These are phyloP conservation scores for Ligustrum vulgare DNA, from an alignment of 257 asterid species.

Conservation along the genomic window DNA sequence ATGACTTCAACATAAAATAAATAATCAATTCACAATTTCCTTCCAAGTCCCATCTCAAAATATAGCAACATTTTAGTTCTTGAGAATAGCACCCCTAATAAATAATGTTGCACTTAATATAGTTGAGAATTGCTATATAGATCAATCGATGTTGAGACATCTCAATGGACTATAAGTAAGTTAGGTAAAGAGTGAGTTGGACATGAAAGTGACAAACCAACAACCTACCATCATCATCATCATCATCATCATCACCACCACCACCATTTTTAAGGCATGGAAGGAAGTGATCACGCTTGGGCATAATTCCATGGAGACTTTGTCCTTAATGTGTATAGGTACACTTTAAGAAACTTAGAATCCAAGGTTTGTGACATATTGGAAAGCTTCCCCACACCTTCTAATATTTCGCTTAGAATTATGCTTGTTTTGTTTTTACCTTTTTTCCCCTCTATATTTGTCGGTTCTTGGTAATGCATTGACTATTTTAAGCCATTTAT, in stretches of 20 bases:
- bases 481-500: no score
- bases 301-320: not conserved
- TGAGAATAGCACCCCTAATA: not conserved
- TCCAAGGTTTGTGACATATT: not conserved
- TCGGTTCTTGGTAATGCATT: not conserved
- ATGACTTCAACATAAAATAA: no score
- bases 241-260: conserved; percentile 17
- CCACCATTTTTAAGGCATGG: conserved; percentile 24
- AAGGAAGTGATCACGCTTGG: conserved; percentile 1
- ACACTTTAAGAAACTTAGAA: conserved; percentile 2
- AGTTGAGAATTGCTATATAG: not conserved
- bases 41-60: not conserved
- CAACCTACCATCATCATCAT: conserved; percentile 24
- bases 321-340: not conserved
- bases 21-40: not conserved
- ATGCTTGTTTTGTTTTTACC: no score
- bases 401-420: no score
- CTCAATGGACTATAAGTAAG: not conserved
- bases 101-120: not conserved
- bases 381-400: not conserved
- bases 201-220: conserved; percentile 36
- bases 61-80: not conserved
- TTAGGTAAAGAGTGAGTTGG: conserved; percentile 15
- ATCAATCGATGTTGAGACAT: not conserved
- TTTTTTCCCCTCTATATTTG: no score